Evolutionary conservation across 192 early-diverging fungal species (phyloP), one percentile per base, ranked within the genome.

Genomic region (Cladochytrium replicatum): DNA sequence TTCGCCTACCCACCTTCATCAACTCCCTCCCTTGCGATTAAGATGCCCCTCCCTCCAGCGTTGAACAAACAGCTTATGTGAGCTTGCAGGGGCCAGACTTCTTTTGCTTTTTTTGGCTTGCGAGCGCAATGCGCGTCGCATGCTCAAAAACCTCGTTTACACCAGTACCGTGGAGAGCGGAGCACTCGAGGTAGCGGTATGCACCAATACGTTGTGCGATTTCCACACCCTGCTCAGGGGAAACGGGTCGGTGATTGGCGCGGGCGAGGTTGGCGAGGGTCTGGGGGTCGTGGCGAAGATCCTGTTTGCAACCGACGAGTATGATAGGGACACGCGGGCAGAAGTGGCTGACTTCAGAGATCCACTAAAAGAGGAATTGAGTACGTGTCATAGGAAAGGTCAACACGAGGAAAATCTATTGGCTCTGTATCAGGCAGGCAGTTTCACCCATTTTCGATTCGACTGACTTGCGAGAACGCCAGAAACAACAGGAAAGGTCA

Each of bases 141-240:
- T 78, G 63, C 62, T 86, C 84, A 70, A 93, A 93, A 8, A 90
- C 84, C 50, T 90, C 86, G 45, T 68, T 66, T 26, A 97, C 88
- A 59, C 89, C 90, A 29, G 78, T 58, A 39, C 75, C 76, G 46
- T 77, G 77, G 64, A 78, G 85, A 46, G 93, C 91, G 44, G 86
- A 89, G 66, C 91, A 94, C 71, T 97, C 92, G 38, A 97, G 64
- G 67, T 92, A 94, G 56, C 83, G 82, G 64, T 72, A 70, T 17
- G 93, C 93, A 37, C 73, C 69, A 64, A 97, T 91, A 58, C 80
- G 76, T 28, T 82, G 71, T n/a, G 91, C 90, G 43, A 89, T 80
- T 15, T 55, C 71, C 27, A 70, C 52, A 43, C 85, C 91, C 89
- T 84, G 52, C 32, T 22, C 6, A n/a, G 50, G 49, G 21, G 76